Percentiles rank a stretch among this genome's conserved stretches.
Conservation (phyloP, 2,329 filamentous ascomycete genomes). For the Hymenoscyphus repandus region DNA sequence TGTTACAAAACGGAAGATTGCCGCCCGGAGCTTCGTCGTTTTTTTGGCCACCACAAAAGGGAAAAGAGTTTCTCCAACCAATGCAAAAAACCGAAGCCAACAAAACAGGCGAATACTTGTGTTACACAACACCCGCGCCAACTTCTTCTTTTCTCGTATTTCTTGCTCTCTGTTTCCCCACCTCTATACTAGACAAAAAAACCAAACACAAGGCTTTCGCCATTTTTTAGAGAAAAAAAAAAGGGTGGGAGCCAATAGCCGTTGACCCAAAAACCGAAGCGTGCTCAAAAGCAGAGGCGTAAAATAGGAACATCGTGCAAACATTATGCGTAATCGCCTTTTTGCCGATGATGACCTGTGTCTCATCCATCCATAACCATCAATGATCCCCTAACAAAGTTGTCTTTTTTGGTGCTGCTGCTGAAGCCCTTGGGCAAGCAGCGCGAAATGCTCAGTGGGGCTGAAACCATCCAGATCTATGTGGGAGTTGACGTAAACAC, state of each 20-base stretch:
- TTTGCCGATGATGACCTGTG: neutral
- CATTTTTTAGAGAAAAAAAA: neutral
- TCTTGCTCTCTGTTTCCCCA: neutral
- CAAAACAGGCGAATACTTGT: no score
- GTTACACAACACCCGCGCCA: no score
- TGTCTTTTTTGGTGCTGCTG: neutral
- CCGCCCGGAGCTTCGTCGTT: no score
- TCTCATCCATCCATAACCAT: constrained; percentile 3
- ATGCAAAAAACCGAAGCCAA: no score
- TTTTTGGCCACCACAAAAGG: no score
- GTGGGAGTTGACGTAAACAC: constrained; percentile 15
- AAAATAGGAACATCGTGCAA: constrained; percentile 9
- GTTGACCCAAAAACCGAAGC: constrained; percentile 3
- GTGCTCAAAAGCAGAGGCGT: constrained; percentile 4
- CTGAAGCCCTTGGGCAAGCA: neutral
- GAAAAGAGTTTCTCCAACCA: no score
- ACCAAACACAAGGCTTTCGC: constrained; percentile 1
- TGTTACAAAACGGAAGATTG: no score
- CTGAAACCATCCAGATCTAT: constrained; percentile 13
- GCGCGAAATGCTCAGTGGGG: constrained; percentile 4
- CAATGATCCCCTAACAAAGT: neutral
- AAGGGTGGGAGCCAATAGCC: constrained; percentile 4
- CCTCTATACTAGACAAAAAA: constrained; percentile 20
- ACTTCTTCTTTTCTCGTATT: no score
- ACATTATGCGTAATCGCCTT: constrained; percentile 11